These are phyloP conservation scores for Isatis tinctoria DNA, from an alignment of 345 rosid species.

Conservation along the genomic window DNA sequence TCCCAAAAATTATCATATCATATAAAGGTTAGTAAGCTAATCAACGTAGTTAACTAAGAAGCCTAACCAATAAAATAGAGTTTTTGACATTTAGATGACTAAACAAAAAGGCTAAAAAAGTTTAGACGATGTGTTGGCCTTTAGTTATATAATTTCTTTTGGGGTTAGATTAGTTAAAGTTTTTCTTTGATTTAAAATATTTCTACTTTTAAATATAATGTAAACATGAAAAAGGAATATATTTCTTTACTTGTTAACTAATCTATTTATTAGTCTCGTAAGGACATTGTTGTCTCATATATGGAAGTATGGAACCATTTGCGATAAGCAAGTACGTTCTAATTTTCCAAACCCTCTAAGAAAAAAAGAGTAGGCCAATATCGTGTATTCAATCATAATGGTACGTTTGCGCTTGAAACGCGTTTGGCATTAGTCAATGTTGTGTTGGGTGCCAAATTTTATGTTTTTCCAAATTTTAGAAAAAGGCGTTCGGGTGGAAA, in stretches of 20 bases:
- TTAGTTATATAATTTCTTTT: not conserved
- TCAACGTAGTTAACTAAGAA: not conserved
- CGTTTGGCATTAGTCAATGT: slow-evolving; percentile 19
- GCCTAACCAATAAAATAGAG: not conserved
- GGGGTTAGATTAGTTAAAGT: not conserved
- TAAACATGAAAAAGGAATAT: not conserved
- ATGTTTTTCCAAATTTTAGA: not conserved
- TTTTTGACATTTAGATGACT: not conserved
- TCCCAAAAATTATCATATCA: not conserved
- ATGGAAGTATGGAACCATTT: slow-evolving; percentile 12
- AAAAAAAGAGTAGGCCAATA: not conserved
- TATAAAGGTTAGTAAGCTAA: not conserved
- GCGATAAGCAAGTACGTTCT: not conserved
- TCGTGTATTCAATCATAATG: not conserved
- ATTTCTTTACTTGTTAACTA: not conserved
- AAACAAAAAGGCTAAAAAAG: not conserved
- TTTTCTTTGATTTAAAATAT: not conserved
- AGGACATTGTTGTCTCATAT: slow-evolving; percentile 6
- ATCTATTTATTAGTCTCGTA: not conserved
- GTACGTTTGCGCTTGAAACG: slow-evolving; percentile 13
- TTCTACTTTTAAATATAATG: not conserved
- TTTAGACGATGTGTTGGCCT: not conserved
- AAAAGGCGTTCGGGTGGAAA: not conserved
- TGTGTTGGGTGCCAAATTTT: slow-evolving; percentile 3
- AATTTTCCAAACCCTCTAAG: not conserved